phyloP scores from a whole-genome alignment of 2,329 filamentous ascomycete genomes.

The Dactylellina sp. region DNA sequence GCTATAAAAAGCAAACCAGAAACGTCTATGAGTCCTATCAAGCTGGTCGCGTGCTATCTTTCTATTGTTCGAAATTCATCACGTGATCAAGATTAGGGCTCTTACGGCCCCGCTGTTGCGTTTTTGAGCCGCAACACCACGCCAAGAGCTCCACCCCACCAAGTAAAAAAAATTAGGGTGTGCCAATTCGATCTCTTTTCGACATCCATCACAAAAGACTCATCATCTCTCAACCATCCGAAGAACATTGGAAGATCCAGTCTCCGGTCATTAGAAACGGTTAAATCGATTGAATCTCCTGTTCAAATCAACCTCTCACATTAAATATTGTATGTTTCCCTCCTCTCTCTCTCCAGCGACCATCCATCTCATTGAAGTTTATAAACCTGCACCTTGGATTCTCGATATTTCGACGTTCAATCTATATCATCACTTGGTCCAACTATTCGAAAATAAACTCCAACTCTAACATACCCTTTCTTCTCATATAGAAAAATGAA shows the following conservation, averaged over 20 bases:
- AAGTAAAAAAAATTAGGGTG: constrained; percentile 24
- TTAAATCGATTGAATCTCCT: constrained; percentile 58
- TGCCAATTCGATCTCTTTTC: constrained; percentile 22
- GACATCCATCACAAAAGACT: constrained; percentile 36
- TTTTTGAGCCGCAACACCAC: constrained; percentile 36
- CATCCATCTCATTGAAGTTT: too few relatives aligned
- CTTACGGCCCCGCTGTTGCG: constrained; percentile 15
- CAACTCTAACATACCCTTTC: constrained; percentile 25
- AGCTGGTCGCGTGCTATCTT: background rate
- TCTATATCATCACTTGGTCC: too few relatives aligned
- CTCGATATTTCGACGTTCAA: too few relatives aligned
- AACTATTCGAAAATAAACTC: too few relatives aligned
- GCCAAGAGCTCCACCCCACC: constrained; percentile 42
- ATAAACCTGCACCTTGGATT: too few relatives aligned
- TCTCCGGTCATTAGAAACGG: constrained; percentile 57
- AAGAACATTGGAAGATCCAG: constrained; percentile 57
- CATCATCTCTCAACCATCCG: constrained; percentile 40
- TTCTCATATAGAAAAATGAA: constrained; percentile 81
- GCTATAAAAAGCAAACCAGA: too few relatives aligned
- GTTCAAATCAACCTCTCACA: constrained; percentile 40
- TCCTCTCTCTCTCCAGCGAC: background rate
- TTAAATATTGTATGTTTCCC: constrained; percentile 46
- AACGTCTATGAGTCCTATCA: background rate
- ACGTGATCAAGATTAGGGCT: constrained; percentile 52
- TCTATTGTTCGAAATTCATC: too few relatives aligned